Evolutionary conservation across 345 rosid genomes (phyloP), one percentile per base, ranked within the genome.

Genomic region (Murraya koenigii): DNA sequence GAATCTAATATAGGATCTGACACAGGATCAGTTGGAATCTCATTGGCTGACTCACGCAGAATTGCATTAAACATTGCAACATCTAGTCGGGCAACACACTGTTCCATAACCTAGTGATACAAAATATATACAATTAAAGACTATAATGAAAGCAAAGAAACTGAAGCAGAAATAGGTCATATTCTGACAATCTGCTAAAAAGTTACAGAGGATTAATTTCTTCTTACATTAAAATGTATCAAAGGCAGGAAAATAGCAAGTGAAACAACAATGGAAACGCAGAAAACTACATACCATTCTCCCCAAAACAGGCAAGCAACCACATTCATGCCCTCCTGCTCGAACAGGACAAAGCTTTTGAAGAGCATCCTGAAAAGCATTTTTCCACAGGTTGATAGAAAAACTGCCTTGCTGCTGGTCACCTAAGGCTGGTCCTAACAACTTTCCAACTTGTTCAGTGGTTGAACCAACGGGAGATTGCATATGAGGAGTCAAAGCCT

Each of bases 61-160:
- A 97, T 94, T 71, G 97, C 99, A 86, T 97, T 97, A 84, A 97
- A 97, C 94, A 94, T 93, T 49, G 98, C 99, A 26, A 94, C 94
- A 87, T 97, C 99, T 44, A 94, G 83, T 83, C 99, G 87, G 49
- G 85, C 81, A 17, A 93, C 79, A 78, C 99, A 97, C 54, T 87
- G 93, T 69, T 90, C 94, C 93, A 94, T 94, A 35, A 93, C 97
- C 98, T 95, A 83, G 74, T 71, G 32, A 75, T 75, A 72, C 26
- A 77, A 77, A 67, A 44, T 13, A 72, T 6, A 63, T 71, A 60
- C 9, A 64, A 64, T 80, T 69, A 74, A 67, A 44, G 20, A 78
- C 66, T 25, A 33, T 11, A 23, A 28, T 7, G 30, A 20, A 71
- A 54, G 4, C 72, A 22, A 38, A 30, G 59, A 77, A 63, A 78